Evolutionary conservation across 495 filamentous ascomycete genomes (phyloP), one percentile per base, ranked within the genome.

Genomic region (Letharia lupina): DNA sequence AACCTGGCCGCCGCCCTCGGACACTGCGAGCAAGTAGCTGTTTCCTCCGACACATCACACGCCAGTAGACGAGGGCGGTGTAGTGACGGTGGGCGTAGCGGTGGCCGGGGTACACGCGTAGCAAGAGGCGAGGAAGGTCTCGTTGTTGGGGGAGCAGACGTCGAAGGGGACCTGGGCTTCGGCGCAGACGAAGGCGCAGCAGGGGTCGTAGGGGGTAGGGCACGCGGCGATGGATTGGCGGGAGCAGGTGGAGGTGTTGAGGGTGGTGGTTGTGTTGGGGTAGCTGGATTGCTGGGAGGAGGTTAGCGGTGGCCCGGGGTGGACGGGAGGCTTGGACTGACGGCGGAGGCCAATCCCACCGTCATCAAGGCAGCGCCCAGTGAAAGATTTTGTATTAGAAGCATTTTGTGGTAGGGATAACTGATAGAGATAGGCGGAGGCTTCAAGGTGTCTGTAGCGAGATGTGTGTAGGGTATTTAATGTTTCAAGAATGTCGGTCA

Each of bases 131-230:
- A 68, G 47, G 18, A 62, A 40, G 1, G 67, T 70, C 18, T 63
- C 39, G 39, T 70, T 64, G 10, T 41, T 62, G 15, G 62, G 67
- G 12, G 44, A 56, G 62, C 69, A 70, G 44, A 70, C 60, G 11
- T 50, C 23, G 62, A 70, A 70, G 2, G 68, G 68, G 28, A 70
- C 68, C 52, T 70, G 67, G 50, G 68, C 68, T 61, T 68, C 68
- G 65, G 48, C 66, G 56, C 68, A 70, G 62, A 65, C 56, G 52
- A 57, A 70, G 28, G 66, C 65, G 50, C 68, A 70, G 61, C 66
- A 68, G 35, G 66, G 66, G n/a, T 68, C 66, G 28, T 37, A 68
- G n/a, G 61, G 35, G 15, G 61, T 65, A 28, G 66, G 63, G 37
- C 67, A 65, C 23, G 67, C 67, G 44, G 62, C 48, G 33, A 64